phyloP scores from a whole-genome alignment of 148 eudicot species.

The Dysphania ambrosioides region DNA sequence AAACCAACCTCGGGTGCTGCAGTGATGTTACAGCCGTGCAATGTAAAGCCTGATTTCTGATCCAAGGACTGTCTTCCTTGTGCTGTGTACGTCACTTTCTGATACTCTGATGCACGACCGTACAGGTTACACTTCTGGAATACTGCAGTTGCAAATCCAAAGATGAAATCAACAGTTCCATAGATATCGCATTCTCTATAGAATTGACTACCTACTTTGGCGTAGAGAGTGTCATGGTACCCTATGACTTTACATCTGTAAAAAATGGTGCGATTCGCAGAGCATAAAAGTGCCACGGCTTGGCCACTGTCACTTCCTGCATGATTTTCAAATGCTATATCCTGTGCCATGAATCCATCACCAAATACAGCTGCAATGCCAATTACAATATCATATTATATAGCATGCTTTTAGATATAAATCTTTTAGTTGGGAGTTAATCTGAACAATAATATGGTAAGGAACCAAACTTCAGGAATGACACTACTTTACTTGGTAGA shows the following conservation, averaged over 20 bases:
- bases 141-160: conserved; percentile 76
- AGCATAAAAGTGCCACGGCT: conserved; percentile 50
- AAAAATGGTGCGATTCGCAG: conserved; percentile 47
- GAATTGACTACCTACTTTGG: conserved; percentile 50
- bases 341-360: conserved; percentile 62
- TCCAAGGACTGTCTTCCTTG: conserved; percentile 61
- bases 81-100: conserved; percentile 52
- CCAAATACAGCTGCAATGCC: conserved; percentile 55
- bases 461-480: too few relatives aligned
- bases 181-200: conserved; percentile 62
- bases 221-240: conserved; percentile 67
- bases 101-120: conserved; percentile 45
- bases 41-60: conserved; percentile 59
- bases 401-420: too few relatives aligned
- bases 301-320: conserved; percentile 62
- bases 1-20: conserved; percentile 49
- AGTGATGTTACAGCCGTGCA: conserved; percentile 48
- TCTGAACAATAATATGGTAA: too few relatives aligned
- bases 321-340: conserved; percentile 65
- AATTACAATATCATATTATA: neutral
- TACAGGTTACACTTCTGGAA: conserved; percentile 63
- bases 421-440: too few relatives aligned
- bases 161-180: conserved; percentile 55
- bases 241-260: conserved; percentile 54
- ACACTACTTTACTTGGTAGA: too few relatives aligned